Evolutionary conservation across 2,329 filamentous ascomycete genomes (phyloP), one percentile per base, ranked within the genome.

Genomic region (Paraphoma chrysanthemicola): DNA sequence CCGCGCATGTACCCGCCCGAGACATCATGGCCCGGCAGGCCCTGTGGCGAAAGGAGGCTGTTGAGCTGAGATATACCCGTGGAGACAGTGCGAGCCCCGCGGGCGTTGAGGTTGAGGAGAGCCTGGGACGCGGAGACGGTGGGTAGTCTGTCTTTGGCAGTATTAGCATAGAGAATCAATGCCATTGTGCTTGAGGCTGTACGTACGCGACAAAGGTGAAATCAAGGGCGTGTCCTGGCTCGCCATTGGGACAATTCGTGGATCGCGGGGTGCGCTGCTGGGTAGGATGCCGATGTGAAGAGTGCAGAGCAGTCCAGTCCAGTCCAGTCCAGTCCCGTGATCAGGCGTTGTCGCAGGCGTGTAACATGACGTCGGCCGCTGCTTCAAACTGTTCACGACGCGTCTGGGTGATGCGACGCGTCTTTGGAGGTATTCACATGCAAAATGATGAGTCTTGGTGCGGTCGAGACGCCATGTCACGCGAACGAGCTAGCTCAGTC

Each of bases 41-140:
- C 60, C 54, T 61, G 62, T 53, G 69, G 62, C 43, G 66, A 60
- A 14, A 82, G 74, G 7, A 79, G 62, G 28, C 62, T 73, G 69
- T 87, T 81, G 41, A 86, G 79, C 51, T 77, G 77, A 41, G 68
- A 36, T 12, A 86, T 70, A 17, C 83, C 83, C 9, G 82, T 85
- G 3, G 76, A 72, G 12, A 82, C 70, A n/a, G 72, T 68, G 51
- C 80, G 81, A 12, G 79, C 78, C 16, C 80, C 76, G 53, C 83
- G 80, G 45, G 81, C 77, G 46, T 84, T 80, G 44, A 90, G 78
- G 23, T 86, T 82, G 56, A 88, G 82, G 44, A 93, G 80, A 7
- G 88, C 90, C 69, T 92, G 85, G 1, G 90, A 90, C 30, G 90
- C 91, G 16, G 90, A 91, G 47, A 93, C 83, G 1, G 91, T 92